Conservation (phyloP, 768 basidiomycete genomes). For the Russula sp. region DNA sequence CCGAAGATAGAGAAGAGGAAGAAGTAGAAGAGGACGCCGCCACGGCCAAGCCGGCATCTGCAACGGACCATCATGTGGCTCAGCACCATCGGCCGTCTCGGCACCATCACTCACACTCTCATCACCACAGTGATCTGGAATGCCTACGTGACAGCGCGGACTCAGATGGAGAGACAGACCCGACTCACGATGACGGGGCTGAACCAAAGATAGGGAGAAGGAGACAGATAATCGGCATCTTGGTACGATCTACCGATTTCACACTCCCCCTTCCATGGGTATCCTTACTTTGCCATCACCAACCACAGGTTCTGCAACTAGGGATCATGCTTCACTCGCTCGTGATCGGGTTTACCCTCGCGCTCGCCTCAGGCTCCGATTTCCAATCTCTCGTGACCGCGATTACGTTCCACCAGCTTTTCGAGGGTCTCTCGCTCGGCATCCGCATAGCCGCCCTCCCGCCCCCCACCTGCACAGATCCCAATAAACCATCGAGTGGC, state of each 20-base stretch:
- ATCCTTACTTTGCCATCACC: neutral
- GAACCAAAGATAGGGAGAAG: constrained; percentile 40
- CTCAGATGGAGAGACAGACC: constrained; percentile 3
- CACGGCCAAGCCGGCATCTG: neutral
- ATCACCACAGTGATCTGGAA: constrained; percentile 18
- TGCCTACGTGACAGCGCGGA: constrained; percentile 1
- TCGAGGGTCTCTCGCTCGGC: constrained; percentile 77
- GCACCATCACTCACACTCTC: neutral
- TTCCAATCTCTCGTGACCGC: constrained; percentile 71
- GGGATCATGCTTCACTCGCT: constrained; percentile 81
- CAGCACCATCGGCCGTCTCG: neutral
- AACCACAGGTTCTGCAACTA: constrained; percentile 64
- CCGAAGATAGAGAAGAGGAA: neutral
- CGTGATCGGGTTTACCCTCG: constrained; percentile 71
- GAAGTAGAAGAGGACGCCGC: neutral
- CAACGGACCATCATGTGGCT: neutral
- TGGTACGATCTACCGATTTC: constrained; percentile 38
- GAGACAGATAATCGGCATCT: constrained; percentile 65
- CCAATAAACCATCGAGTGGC: constrained; percentile 14
- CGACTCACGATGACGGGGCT: constrained; percentile 16
- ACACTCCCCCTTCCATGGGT: neutral
- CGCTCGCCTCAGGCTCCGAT: constrained; percentile 59
- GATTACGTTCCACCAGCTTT: constrained; percentile 75
- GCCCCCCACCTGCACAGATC: constrained; percentile 20
- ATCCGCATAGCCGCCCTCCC: constrained; percentile 71